Evolutionary conservation across 2,329 filamentous ascomycete genomes (phyloP), one percentile per base, ranked within the genome.

Genomic region (Cladophialophora immunda): DNA sequence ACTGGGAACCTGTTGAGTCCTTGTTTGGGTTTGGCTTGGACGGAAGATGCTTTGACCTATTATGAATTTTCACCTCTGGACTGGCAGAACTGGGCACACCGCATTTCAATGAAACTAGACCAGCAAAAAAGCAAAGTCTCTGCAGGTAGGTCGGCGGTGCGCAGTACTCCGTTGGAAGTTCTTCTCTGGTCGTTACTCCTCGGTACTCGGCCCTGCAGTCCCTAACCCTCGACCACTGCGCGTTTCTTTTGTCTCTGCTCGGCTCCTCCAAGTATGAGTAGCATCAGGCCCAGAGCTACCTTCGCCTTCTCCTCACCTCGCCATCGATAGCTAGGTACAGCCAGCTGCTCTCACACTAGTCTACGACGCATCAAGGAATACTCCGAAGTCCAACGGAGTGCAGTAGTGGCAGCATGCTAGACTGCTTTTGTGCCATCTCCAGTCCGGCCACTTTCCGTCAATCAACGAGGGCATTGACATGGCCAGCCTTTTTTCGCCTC

Each of bases 371-470:
- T 47, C 38, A 30, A 59, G 38, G 38, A 59, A 47, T 59, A 45
- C 38, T 59, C 57, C 57, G 57, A 32, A 22, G 25, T 34, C 22
- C 22, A 9, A 50, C 27, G 38, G 57, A 59, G 57, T 29, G 27
- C 57, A 50, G 27, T 47, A 45, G 55, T 9, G 34, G 22, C 9
- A 17, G 34, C n/a, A 4, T 4, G 38, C 57, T 59, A 50, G 41
- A 30, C 57, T 45, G 17, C 17, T 59, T 59, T 50, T 17, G 57
- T 19, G 19, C 45, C n/a, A 34, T 55, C 27, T 32, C 52, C 52
- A 22, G 59, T 15, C 56, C 61, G 65, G 56, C 9, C 29, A 60
- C 22, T 64, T 54, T 60, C 65, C 65, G 58, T 67, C 61, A 67
- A 67, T 64, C 56, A 67, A 17, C 30, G 17, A 38, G n/a, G 22